Percentiles rank a stretch among this genome's conserved stretches.
Evolutionary conservation across 495 filamentous ascomycete genomes (phyloP).

Genomic region (Podospora conica): DNA sequence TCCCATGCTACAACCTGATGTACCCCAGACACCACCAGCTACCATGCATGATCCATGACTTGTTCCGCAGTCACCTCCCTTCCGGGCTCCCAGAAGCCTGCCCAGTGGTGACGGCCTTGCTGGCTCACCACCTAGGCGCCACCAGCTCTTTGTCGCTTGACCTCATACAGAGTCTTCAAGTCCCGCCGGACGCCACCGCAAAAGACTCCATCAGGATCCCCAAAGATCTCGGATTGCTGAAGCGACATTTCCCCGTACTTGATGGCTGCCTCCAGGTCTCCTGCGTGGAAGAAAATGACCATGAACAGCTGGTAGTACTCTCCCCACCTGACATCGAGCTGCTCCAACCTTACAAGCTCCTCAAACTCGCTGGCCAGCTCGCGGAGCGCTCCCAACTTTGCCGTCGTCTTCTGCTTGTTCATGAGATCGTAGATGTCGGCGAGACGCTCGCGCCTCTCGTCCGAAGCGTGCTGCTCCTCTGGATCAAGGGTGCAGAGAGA

Average conservation of each 20-base stretch:
- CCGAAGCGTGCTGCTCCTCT: conserved; percentile 18
- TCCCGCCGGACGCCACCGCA: conserved; percentile 18
- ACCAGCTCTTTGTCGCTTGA: background rate
- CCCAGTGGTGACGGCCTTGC: too few species aligned
- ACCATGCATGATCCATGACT: too few species aligned
- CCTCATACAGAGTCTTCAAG: conserved; percentile 3
- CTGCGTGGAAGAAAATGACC: conserved; percentile 21
- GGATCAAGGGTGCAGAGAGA: conserved; percentile 23
- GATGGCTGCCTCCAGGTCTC: conserved; percentile 21
- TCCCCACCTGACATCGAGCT: conserved; percentile 23
- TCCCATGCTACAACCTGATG: background rate
- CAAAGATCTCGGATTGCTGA: conserved; percentile 23
- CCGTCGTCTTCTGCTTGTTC: conserved; percentile 13
- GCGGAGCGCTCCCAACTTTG: conserved; percentile 10
- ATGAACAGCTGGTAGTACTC: conserved; percentile 31
- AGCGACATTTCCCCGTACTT: conserved; percentile 21
- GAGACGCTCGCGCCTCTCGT: conserved; percentile 23
- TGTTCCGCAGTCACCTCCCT: background rate
- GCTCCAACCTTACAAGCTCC: conserved; percentile 24
- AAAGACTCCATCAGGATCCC: conserved; percentile 22
- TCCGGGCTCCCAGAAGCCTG: background rate
- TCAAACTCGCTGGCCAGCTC: conserved; percentile 24
- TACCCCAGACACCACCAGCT: background rate
- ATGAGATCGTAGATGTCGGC: conserved; percentile 24
- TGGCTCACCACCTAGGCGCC: background rate